phyloP scores from a whole-genome alignment of 768 basidiomycete genomes.

The Pilatotrama ljubarskyi region DNA sequence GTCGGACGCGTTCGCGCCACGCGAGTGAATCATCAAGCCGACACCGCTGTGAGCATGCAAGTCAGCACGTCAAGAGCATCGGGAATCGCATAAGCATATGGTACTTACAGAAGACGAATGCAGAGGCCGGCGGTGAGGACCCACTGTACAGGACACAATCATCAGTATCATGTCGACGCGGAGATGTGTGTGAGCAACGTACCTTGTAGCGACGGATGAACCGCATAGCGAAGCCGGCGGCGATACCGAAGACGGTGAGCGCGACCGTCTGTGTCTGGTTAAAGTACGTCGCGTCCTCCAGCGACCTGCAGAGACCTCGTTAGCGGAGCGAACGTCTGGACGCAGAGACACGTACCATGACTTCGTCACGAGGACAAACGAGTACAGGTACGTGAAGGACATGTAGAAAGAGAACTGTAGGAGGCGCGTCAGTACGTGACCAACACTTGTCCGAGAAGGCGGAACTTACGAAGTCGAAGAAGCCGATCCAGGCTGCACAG shows the following conservation, averaged over 20 bases:
- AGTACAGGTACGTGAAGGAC: constrained; percentile 73
- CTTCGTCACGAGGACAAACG: constrained; percentile 49
- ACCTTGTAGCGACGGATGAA: constrained; percentile 46
- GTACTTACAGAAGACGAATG: constrained; percentile 29
- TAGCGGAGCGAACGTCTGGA: constrained; percentile 14
- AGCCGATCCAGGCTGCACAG: constrained; percentile 28
- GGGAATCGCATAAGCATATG: not conserved
- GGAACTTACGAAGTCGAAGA: constrained; percentile 28
- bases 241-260: constrained; percentile 49
- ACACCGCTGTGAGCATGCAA: constrained; percentile 19
- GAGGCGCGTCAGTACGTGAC: constrained; percentile 20
- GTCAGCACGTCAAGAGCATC: not conserved
- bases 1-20: constrained; percentile 26
- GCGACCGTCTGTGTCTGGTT: constrained; percentile 42
- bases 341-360: constrained; percentile 36
- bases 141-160: constrained; percentile 6
- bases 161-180: not conserved
- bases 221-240: constrained; percentile 46
- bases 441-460: not conserved
- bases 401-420: constrained; percentile 62
- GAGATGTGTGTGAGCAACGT: not conserved
- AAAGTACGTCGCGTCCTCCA: constrained; percentile 39
- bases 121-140: constrained; percentile 41
- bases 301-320: no score
- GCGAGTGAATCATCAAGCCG: constrained; percentile 33